A percentile compares a stretch with the other conserved stretches of the same genome.
These are phyloP conservation scores for Paramyrothecium sp. DNA, from an alignment of 2,329 filamentous ascomycete genomes.

Conservation along the genomic window DNA sequence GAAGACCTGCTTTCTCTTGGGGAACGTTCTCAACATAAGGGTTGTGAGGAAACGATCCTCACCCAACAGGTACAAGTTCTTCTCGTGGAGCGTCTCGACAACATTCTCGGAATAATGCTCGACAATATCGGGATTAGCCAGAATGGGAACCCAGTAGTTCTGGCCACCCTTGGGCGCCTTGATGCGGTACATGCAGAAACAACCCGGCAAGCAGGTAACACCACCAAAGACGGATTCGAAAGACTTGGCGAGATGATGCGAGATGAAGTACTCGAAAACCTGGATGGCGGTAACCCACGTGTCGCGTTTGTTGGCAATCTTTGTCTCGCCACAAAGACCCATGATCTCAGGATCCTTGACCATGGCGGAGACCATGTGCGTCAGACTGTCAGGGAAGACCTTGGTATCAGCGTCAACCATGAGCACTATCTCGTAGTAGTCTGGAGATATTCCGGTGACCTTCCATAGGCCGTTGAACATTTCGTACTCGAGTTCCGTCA, in stretches of 20 bases:
- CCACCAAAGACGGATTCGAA: conserved; percentile 99
- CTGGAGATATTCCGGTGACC: conserved; percentile 94
- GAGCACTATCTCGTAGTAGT: conserved; percentile 96
- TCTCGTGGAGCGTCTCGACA: conserved; percentile 96
- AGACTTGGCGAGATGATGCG: conserved; percentile 92
- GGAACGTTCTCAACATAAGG: conserved; percentile 97
- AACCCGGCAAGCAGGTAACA: conserved; percentile 96
- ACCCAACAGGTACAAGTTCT: conserved; percentile 87
- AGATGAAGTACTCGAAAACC: conserved; percentile 99
- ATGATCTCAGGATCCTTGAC: conserved; percentile 99
- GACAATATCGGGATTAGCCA: conserved; percentile 97
- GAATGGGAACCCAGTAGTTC: conserved; percentile 99
- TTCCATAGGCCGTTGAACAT: conserved; percentile 99
- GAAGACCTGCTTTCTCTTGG: conserved; percentile 98
- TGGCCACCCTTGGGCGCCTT: conserved; percentile 97
- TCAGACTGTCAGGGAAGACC: conserved; percentile 96
- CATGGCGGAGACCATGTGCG: conserved; percentile 99
- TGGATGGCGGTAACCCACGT: conserved; percentile 98
- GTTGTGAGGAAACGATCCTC: conserved; percentile 96
- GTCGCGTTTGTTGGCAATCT: conserved; percentile 96
- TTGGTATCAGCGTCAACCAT: conserved; percentile 99
- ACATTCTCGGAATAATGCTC: conserved; percentile 99
- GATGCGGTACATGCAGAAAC: conserved; percentile 99
- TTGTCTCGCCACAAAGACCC: conserved; percentile 97
- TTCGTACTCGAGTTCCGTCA: conserved; percentile 98